Conservation (phyloP, 1,284 basidiomycete genomes). For the Rhodotorula sp. region DNA sequence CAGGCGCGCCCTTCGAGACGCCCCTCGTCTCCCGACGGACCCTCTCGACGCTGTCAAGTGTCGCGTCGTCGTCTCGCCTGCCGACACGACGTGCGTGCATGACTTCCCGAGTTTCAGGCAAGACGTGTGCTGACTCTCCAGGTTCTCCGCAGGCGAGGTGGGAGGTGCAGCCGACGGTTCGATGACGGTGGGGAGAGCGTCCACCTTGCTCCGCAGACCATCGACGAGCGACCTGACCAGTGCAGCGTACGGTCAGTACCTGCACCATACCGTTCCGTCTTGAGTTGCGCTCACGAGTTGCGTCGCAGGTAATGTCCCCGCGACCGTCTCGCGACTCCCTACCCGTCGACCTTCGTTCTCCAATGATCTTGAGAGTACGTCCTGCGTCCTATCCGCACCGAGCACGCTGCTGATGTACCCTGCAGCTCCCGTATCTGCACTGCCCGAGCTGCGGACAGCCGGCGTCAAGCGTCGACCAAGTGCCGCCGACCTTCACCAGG, state of each 20-base stretch:
- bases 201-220: conserved; percentile 4
- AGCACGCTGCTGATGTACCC: background rate
- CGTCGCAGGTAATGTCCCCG: background rate
- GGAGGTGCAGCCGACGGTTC: conserved; percentile 6
- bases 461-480: conserved; percentile 27
- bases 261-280: background rate
- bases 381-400: background rate
- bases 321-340: conserved; percentile 10
- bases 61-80: conserved; percentile 23
- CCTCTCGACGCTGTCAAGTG: conserved; percentile 10
- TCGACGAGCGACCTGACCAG: background rate
- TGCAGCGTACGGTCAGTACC: background rate
- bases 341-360: conserved; percentile 20
- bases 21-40: conserved; percentile 29
- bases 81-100: conserved; percentile 11
- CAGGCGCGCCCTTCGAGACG: conserved; percentile 15
- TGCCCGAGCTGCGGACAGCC: background rate
- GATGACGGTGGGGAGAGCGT: conserved; percentile 27
- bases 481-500: conserved; percentile 29
- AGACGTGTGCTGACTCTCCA: no score
- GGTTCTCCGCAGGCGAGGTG: background rate
- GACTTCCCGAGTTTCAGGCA: no score
- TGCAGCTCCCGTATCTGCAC: background rate
- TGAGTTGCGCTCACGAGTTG: background rate
- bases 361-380: background rate